phyloP scores from a whole-genome alignment of 768 basidiomycete genomes.

The Zangia roseola region DNA sequence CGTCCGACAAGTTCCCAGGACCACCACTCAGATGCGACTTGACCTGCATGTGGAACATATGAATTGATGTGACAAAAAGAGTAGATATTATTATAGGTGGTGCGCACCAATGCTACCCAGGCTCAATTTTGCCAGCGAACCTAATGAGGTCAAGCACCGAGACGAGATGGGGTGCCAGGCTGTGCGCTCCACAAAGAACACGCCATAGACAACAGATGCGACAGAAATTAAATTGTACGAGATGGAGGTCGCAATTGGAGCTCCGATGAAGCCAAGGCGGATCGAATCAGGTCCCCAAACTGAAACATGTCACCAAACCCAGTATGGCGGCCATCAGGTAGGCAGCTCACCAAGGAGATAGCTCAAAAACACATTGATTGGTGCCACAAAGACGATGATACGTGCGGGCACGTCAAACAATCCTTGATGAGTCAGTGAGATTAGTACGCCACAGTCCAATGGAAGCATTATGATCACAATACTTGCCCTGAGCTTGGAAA shows the following conservation, averaged over 20 bases:
- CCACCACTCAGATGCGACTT: constrained; percentile 94
- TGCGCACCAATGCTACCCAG: constrained; percentile 71
- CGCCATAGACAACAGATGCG: constrained; percentile 58
- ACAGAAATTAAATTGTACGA: constrained; percentile 81
- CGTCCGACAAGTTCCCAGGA: constrained; percentile 84
- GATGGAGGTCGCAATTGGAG: constrained; percentile 84
- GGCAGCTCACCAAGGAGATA: constrained; percentile 65
- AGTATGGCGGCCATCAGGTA: neutral
- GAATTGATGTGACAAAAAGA: neutral
- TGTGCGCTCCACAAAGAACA: constrained; percentile 60
- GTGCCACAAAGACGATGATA: constrained; percentile 78
- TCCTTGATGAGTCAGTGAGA: constrained; percentile 42
- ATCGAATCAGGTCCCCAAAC: constrained; percentile 87
- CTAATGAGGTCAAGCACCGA: constrained; percentile 63
- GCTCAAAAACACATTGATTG: constrained; percentile 80
- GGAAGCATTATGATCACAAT: neutral
- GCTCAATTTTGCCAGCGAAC: constrained; percentile 71
- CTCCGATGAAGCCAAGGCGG: constrained; percentile 87
- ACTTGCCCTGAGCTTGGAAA: constrained; percentile 80
- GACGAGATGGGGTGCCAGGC: constrained; percentile 84
- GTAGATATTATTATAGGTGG: neutral
- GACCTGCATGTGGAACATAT: constrained; percentile 40
- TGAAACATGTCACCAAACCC: constrained; percentile 54
- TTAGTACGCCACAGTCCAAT: constrained; percentile 20
- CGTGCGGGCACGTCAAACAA: constrained; percentile 84